Conservation (phyloP, 495 filamentous ascomycete species). For the Penicillium turbatum region DNA sequence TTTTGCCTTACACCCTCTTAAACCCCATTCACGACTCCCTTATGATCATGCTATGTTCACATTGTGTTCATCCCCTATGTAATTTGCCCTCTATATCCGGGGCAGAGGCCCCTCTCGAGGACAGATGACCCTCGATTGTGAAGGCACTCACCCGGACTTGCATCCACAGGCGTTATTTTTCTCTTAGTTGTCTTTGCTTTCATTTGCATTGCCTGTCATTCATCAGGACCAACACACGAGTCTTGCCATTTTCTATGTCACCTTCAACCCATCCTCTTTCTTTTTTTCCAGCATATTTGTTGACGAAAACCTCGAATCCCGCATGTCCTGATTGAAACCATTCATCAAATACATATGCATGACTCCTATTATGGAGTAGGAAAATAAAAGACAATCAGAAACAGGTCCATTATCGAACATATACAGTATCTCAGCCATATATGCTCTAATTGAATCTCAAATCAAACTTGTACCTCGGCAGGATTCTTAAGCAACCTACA, state of each 20-base stretch:
- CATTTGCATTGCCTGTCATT: neutral
- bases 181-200: neutral
- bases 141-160: neutral
- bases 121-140: neutral
- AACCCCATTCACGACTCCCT: conserved; percentile 32
- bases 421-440: neutral
- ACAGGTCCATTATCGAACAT: neutral
- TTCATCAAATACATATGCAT: neutral
- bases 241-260: neutral
- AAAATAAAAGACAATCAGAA: neutral
- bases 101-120: neutral
- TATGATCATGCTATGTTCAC: conserved; percentile 26
- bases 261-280: neutral
- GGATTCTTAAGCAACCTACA: too few species aligned
- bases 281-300: neutral
- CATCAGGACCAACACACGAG: neutral
- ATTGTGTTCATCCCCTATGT: conserved; percentile 25
- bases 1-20: conserved; percentile 7
- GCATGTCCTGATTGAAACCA: neutral
- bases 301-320: neutral
- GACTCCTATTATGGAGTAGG: neutral
- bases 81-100: conserved; percentile 5
- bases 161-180: conserved; percentile 6
- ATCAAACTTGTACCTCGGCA: too few species aligned
- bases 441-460: neutral